Conservation (phyloP, 164 flowering plant species). For the Vitis rupestris region DNA sequence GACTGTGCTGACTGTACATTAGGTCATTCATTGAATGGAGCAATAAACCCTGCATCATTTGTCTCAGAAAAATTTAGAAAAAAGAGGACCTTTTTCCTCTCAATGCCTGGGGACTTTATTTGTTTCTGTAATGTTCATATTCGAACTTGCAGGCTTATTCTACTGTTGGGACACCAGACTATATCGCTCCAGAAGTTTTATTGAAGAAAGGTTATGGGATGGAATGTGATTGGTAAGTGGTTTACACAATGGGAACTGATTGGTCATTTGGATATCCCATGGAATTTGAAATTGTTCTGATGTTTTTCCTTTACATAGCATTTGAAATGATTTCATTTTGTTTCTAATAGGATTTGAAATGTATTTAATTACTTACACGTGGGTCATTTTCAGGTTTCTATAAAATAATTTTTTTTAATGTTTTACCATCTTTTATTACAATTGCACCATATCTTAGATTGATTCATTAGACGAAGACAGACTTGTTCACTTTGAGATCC, state of each 20-base stretch:
- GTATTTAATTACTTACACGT: not conserved
- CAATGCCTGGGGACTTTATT: not conserved
- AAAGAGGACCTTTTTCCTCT: not conserved
- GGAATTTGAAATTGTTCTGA: not conserved
- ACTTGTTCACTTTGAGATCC: too few relatives aligned
- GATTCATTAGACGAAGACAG: too few relatives aligned
- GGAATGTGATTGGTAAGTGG: conserved; percentile 80
- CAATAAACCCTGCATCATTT: not conserved
- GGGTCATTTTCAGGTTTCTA: not conserved
- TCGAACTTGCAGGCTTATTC: conserved; percentile 66
- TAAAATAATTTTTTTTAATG: not conserved
- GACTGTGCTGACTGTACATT: not conserved
- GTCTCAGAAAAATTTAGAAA: not conserved
- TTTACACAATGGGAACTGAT: not conserved
- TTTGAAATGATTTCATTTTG: not conserved
- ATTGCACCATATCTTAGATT: not conserved
- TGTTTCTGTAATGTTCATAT: not conserved
- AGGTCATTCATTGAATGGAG: too few relatives aligned
- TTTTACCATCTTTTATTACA: not conserved
- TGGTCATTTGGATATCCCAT: not conserved
- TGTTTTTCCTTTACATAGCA: not conserved
- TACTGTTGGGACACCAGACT: conserved; percentile 84
- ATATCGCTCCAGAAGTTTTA: conserved; percentile 81
- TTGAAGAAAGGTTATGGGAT: conserved; percentile 74
- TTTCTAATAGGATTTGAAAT: not conserved